Evolutionary conservation across 2,329 filamentous ascomycete species (phyloP), one percentile per base, ranked within the genome.

Genomic region (Nothophaeocryptopus gaeumannii): DNA sequence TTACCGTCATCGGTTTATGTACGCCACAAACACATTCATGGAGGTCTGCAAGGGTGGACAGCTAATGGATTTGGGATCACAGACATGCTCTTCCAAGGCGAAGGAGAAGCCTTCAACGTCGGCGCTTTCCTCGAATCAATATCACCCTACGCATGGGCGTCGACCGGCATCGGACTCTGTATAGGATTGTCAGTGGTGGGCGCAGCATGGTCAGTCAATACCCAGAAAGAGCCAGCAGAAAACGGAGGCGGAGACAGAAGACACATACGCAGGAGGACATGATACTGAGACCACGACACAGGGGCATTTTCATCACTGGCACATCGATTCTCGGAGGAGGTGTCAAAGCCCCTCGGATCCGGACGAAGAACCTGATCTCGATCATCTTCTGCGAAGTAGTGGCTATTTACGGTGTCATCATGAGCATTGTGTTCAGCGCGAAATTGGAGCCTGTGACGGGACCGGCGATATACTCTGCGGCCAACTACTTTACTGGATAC

Each of bases 321-420:
- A 95, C 91, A 51, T 96, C 93, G 51, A 99, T 99, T 70, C 82
- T 99, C 60, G 95, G 95, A 67, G 93, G 89, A 63, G 93, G 93
- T 77, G 93, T 99, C 67, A 92, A 88, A 73, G 92, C 93, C 39
- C 95, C 95, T 33, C 87, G 93, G 64, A 99, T 99, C 74, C 89
- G 93, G 71, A 99, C 93, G 58, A 99, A 99, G 84, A 99, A 99
- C 79, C 75, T 99, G 67, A 97, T 99, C 71, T 97, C 92, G 65
- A 99, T 99, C 73, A 97, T 99, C 75, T 99, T 99, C 77, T 99
- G 93, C 78, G 93, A 99, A 76, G 93, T 99, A 67, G 93, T 99
- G 66, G 93, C 93, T 73, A 99, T 99, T 72, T 99, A 99, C 80
- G 95, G 95, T 65, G 92, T 99, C 74, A 99, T 99, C 75, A 99